A percentile compares a stretch with the other conserved stretches of the same genome.
These are phyloP conservation scores for Neocatenulostroma microsporum DNA, from an alignment of 2,329 filamentous ascomycete genomes.

Conservation along the genomic window DNA sequence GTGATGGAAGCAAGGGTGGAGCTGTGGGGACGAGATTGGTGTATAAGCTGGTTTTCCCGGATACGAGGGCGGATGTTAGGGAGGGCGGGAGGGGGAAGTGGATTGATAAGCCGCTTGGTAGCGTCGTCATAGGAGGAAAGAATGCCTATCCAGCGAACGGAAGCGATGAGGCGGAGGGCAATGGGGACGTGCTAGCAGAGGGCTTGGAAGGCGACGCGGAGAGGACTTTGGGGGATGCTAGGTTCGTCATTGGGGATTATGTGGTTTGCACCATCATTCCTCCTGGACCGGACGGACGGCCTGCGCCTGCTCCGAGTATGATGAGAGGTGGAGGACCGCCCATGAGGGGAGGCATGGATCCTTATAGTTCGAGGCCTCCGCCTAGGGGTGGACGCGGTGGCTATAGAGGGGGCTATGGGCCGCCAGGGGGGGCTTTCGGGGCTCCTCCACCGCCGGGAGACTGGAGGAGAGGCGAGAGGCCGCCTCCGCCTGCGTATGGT, in stretches of 20 bases:
- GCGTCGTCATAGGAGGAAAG: slow-evolving; percentile 62
- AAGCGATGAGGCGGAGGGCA: slow-evolving; percentile 29
- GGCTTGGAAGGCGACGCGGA: slow-evolving; percentile 49
- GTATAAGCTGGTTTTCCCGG: slow-evolving; percentile 79
- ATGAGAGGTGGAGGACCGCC: slow-evolving; percentile 36
- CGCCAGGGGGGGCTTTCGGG: slow-evolving; percentile 8
- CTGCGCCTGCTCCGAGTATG: slow-evolving; percentile 47
- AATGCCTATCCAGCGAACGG: slow-evolving; percentile 25
- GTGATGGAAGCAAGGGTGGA: no score
- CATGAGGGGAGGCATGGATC: slow-evolving; percentile 16
- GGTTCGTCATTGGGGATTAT: slow-evolving; percentile 85
- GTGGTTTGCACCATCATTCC: slow-evolving; percentile 75
- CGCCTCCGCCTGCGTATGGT: slow-evolving; percentile 21
- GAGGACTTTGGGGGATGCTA: slow-evolving; percentile 67
- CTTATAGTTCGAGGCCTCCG: slow-evolving; percentile 4
- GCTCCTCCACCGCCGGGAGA: slow-evolving; percentile 28
- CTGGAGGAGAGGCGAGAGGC: slow-evolving; percentile 34
- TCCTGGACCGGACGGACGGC: slow-evolving; percentile 63
- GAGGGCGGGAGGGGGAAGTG: slow-evolving; percentile 52
- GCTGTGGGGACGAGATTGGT: slow-evolving; percentile 75
- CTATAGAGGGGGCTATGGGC: slow-evolving; percentile 19
- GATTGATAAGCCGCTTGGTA: slow-evolving; percentile 73
- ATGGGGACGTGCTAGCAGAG: slow-evolving; percentile 32
- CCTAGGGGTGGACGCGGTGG: slow-evolving; percentile 16
- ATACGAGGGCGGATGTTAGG: slow-evolving; percentile 48